Base-by-base conservation (phyloP, 257 asterid species). In the Fraxinus excelsior region DNA sequence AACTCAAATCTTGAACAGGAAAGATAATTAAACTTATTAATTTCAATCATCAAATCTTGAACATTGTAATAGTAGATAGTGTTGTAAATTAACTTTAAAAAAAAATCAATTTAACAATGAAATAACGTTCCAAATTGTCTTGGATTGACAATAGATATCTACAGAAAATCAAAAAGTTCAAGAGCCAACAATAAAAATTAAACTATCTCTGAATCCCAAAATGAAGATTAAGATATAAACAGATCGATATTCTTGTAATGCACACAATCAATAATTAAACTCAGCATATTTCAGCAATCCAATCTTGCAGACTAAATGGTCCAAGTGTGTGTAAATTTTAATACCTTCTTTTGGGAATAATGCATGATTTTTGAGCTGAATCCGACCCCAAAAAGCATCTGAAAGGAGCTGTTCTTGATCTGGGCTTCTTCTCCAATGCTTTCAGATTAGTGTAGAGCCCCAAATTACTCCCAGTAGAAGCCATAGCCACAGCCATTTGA, bases 401-500 rank as follows among this genome's bases (percentile, higher is more conserved):
- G 66, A 87, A 83, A 74, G 89, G 70, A 73, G 88, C 74, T 70
- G 86, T 80, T 80, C 84, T 90, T 13, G 74, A 79, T 75, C 67
- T 56, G 75, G 89, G 70, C 64, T 86, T 90, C 90, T 88, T 88
- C 87, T 84, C 91, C 80, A 80, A 62, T 71, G 87, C 83, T 64
- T 85, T 91, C 80, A 88, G 80, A 76, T 72, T 86, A 71, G 84
- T 23, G 67, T 68, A 85, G 14, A 87, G 75, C 75, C 91, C 90
- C 80, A 88, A 77, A 77, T 80, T 82, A 67, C 77, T 77, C 74
- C 91, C 94, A 71, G 82, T 79, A 44, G 92, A 94, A 84, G 96
- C 96, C 96, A 92, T 91, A 79, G 97, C 87, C 78, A 87, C 90
- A 80, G 92, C 91, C 97, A 91, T 91, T 84, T 62, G n/a, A 65